These are phyloP conservation scores for Entoloma clypeatum DNA, from an alignment of 1,284 basidiomycete genomes.

Conservation along the genomic window DNA sequence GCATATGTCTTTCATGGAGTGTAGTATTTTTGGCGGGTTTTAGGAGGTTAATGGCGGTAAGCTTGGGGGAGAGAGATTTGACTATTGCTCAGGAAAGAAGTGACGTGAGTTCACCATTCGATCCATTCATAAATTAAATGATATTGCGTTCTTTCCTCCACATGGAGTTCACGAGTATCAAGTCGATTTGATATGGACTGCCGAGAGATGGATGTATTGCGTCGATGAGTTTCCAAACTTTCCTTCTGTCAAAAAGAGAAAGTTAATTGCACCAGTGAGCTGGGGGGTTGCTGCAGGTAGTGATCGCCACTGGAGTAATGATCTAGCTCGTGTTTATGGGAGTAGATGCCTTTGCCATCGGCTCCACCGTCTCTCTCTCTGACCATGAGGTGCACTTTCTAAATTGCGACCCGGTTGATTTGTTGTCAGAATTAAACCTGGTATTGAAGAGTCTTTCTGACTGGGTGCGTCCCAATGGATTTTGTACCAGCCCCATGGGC, in stretches of 20 bases:
- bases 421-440: no score
- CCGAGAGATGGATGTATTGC: conserved; percentile 5
- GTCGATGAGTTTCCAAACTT: conserved; percentile 19
- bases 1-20: conserved; percentile 24
- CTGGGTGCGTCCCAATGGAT: no score
- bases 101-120: conserved; percentile 49
- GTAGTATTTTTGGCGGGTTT: conserved; percentile 18
- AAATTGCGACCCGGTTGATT: no score
- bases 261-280: no score
- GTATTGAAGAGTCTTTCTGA: no score
- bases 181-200: conserved; percentile 1
- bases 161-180: conserved; percentile 1
- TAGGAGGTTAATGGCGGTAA: conserved; percentile 16
- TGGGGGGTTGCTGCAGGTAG: no score
- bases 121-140: conserved; percentile 40
- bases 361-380: no score
- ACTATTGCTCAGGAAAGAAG: conserved; percentile 21
- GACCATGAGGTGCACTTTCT: no score
- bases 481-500: no score
- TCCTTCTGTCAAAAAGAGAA: conserved; percentile 10
- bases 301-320: no score
- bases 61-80: conserved; percentile 20
- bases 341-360: no score
- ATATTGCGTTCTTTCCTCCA: conserved; percentile 34
- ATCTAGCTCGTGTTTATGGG: no score